phyloP scores from a whole-genome alignment of 1,139 yeast species.

The Scheffersomyces illinoinensis region DNA sequence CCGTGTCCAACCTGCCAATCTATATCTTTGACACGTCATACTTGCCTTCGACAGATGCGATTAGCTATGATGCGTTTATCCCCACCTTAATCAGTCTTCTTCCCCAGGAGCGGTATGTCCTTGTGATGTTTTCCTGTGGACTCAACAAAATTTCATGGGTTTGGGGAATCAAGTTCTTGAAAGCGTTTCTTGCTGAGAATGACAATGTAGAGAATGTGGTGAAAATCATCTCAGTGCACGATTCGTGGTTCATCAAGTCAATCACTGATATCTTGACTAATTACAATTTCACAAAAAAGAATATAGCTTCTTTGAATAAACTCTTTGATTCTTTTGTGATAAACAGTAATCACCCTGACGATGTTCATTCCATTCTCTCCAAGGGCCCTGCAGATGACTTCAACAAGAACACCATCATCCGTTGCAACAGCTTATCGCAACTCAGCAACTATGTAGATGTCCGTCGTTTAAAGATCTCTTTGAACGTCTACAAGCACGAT shows the following conservation, averaged over 20 bases:
- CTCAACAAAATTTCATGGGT: constrained; percentile 69
- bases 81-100: constrained; percentile 40
- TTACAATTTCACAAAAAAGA: constrained; percentile 35
- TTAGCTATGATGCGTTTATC: constrained; percentile 43
- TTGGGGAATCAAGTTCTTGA: constrained; percentile 76
- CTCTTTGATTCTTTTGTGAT: constrained; percentile 30
- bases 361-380: constrained; percentile 3
- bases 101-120: constrained; percentile 60
- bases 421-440: constrained; percentile 59
- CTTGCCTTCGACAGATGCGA: constrained; percentile 57
- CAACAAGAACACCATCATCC: constrained; percentile 34
- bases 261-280: constrained; percentile 73
- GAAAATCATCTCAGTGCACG: constrained; percentile 82
- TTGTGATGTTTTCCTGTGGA: constrained; percentile 79
- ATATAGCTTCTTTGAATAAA: constrained; percentile 28
- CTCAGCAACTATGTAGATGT: constrained; percentile 71
- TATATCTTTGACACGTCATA: constrained; percentile 77
- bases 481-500: constrained; percentile 62
- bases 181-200: constrained; percentile 59
- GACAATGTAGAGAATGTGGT: constrained; percentile 46
- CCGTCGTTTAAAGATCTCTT: constrained; percentile 72
- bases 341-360: constrained; percentile 4
- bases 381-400: constrained; percentile 4
- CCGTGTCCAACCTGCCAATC: constrained; percentile 61
- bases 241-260: constrained; percentile 85